These are phyloP conservation scores for Clavulina sp. DNA, from an alignment of 768 basidiomycete species.

Conservation along the genomic window DNA sequence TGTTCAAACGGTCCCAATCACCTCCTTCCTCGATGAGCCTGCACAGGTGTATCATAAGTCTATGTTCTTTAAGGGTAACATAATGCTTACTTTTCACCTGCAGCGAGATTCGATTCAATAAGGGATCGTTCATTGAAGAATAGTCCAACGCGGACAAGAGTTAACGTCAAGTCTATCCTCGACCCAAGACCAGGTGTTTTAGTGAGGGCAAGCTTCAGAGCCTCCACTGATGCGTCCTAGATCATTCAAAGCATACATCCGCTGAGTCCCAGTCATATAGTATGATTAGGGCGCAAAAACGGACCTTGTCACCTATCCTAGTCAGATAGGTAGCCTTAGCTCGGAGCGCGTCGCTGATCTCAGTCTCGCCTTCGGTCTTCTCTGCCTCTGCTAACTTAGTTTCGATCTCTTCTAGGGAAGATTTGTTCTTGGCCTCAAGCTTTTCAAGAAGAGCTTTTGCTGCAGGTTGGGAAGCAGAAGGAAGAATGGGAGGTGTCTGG, in stretches of 20 bases:
- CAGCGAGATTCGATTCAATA: constrained; percentile 50
- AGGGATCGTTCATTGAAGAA: constrained; percentile 71
- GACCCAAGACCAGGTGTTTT: constrained; percentile 89
- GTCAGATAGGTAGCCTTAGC: constrained; percentile 75
- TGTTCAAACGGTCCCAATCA: constrained; percentile 94
- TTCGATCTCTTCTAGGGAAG: constrained; percentile 57
- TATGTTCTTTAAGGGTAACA: neutral
- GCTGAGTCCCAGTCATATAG: neutral
- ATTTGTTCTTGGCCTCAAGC: constrained; percentile 53
- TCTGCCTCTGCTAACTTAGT: constrained; percentile 68
- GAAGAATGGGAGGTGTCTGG: constrained; percentile 18
- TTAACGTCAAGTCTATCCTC: constrained; percentile 81
- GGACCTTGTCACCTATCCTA: constrained; percentile 66
- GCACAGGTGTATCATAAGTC: neutral
- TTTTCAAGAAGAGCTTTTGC: constrained; percentile 19
- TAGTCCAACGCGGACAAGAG: constrained; percentile 74
- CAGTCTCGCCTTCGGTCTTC: constrained; percentile 83
- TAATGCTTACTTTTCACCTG: constrained; percentile 54
- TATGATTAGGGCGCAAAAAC: neutral
- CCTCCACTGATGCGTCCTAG: constrained; percentile 65
- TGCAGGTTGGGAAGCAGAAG: constrained; percentile 6
- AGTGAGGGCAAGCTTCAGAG: constrained; percentile 67
- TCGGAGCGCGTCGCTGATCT: constrained; percentile 75
- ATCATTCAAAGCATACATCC: neutral
- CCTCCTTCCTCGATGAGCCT: constrained; percentile 89